These are phyloP conservation scores for Gossypium raimondii DNA, from an alignment of 345 rosid species.

Conservation along the genomic window DNA sequence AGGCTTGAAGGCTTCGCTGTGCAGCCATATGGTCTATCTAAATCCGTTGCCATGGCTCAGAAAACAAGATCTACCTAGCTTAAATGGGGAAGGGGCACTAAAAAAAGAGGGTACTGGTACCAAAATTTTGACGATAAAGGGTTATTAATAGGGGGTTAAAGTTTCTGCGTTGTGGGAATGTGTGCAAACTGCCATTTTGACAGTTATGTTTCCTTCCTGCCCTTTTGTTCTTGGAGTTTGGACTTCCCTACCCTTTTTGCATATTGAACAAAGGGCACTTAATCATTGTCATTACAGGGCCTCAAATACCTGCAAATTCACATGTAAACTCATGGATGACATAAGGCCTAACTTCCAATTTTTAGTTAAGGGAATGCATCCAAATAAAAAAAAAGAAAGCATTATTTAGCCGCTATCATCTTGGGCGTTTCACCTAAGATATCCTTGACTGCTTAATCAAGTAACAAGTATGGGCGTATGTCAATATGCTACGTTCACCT, in stretches of 20 bases:
- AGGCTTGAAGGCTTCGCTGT: conserved; percentile 34
- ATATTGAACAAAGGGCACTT: neutral
- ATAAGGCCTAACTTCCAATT: neutral
- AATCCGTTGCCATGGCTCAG: conserved; percentile 5
- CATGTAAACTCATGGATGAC: neutral
- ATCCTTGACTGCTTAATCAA: neutral
- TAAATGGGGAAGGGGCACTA: neutral
- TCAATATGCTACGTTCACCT: neutral
- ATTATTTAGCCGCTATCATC: neutral
- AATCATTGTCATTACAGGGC: neutral
- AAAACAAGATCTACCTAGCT: neutral
- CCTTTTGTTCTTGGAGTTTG: neutral
- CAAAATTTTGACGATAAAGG: neutral
- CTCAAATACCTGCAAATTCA: neutral
- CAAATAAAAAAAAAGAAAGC: neutral
- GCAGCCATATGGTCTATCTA: conserved; percentile 21
- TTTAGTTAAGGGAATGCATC: neutral
- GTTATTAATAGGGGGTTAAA: neutral
- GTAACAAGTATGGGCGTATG: neutral
- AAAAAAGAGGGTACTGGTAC: neutral
- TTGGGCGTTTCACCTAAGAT: neutral
- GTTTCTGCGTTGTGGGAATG: neutral
- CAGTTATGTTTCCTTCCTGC: neutral
- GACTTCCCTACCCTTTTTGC: neutral
- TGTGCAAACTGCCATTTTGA: conserved; percentile 3